Base-by-base conservation (phyloP, 2,329 filamentous ascomycete genomes). In the Pseudogymnoascus sp. region DNA sequence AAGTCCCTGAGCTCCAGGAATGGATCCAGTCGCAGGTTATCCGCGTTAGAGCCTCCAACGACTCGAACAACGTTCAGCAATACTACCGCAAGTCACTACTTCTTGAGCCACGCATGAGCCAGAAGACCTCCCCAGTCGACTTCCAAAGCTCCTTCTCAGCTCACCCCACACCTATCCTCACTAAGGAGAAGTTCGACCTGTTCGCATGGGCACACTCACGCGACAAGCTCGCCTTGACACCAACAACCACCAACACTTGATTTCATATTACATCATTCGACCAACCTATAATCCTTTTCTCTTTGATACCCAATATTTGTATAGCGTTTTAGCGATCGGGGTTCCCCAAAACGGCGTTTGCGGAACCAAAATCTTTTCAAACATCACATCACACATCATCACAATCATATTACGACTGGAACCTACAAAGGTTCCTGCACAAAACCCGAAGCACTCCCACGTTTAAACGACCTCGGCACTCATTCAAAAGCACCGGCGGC, bases 21-120 rank as follows among this genome's bases (percentile, higher is more conserved):
- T 99, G 93, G 93, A 85, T 99, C 73, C 85, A 92, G 65, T 82
- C 85, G 21, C 90, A 97, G 74, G 86, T 97, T 60, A 90, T 97
- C 52, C 89, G 89, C 11, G 63, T 81, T 77, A 72, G 71, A 65
- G 71, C 69, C 6, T 69, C 68, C 16, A 81, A 78, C 19, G 83
- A 85, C 61, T 81, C 86, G 62, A 81, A 82, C 64, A 85, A 84
- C 68, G 81, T 86, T 12, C 83, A 86, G 66, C 82, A 80, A 66
- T 86, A 88, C 66, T 89, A 89, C 70, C 81, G 86, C 41, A 84
- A 87, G 59, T 89, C 85, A 58, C 75, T 89, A 21, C 74, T 87
- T 6, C 77, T 90, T 10, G 87, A 90, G 68, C 87, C 87, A 26
- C 76, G 81, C 16, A 79, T 80, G 59, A 67, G 67, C 37, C 65